Evolutionary conservation across 108 stramenopile genomes (phyloP).

Genomic region (Cylindrotheca fusiformis): DNA sequence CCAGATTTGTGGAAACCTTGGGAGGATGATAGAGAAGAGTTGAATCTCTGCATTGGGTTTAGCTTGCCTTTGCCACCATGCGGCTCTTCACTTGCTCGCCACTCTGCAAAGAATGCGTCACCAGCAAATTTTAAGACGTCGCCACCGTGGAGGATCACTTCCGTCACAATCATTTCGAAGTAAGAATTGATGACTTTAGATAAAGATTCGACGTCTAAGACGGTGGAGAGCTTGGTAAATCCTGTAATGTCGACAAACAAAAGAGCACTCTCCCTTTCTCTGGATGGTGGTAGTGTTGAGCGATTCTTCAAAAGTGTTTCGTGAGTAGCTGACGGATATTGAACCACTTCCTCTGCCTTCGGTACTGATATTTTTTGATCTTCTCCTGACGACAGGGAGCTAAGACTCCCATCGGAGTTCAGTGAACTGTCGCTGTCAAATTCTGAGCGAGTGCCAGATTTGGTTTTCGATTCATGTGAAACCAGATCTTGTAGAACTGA

Average conservation of each 20-base stretch:
- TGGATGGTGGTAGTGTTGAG: background rate
- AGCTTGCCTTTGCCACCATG: background rate
- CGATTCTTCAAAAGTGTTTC: background rate
- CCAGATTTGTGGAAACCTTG: slow-evolving; percentile 7
- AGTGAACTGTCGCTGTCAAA: background rate
- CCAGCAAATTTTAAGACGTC: slow-evolving; percentile 78
- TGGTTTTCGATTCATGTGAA: background rate
- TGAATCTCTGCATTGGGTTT: slow-evolving; percentile 12
- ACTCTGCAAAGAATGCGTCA: slow-evolving; percentile 46
- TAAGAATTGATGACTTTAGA: slow-evolving; percentile 75
- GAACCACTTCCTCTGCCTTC: background rate
- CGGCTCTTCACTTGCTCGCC: slow-evolving; percentile 26
- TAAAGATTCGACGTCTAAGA: slow-evolving; percentile 65
- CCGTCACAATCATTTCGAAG: slow-evolving; percentile 73
- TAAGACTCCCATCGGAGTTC: background rate
- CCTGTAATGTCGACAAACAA: slow-evolving; percentile 88
- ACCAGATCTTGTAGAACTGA: slow-evolving; percentile 4
- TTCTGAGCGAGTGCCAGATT: background rate
- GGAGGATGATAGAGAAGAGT: slow-evolving; percentile 12
- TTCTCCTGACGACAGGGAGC: slow-evolving; percentile 2
- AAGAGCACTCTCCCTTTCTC: slow-evolving; percentile 37
- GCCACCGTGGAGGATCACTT: slow-evolving; percentile 53
- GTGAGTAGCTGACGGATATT: background rate
- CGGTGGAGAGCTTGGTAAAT: slow-evolving; percentile 72
- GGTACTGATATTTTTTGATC: background rate